Conservation (phyloP, 2,329 filamentous ascomycete genomes). For the Colletotrichum sp. region DNA sequence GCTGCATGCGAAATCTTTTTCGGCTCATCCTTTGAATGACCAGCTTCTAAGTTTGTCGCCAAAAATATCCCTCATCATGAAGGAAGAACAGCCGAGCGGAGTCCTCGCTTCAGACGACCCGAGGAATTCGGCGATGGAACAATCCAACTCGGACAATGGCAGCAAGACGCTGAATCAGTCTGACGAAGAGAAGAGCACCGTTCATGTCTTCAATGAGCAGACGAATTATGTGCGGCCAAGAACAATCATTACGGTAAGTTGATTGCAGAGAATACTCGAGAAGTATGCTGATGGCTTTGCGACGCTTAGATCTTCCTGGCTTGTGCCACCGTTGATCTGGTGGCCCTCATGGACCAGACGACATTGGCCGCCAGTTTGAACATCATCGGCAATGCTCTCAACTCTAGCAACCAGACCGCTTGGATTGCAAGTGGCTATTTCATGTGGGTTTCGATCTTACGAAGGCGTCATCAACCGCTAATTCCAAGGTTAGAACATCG, state of each 20-base stretch:
- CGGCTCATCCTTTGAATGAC: not conserved
- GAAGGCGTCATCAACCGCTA: not conserved
- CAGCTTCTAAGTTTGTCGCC: too few species aligned
- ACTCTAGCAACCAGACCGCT: conserved; percentile 53
- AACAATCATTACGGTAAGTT: conserved; percentile 55
- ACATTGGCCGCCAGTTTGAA: conserved; percentile 60
- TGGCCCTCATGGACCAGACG: conserved; percentile 64
- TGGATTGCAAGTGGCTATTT: conserved; percentile 64
- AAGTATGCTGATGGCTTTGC: not conserved
- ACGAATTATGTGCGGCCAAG: conserved; percentile 58
- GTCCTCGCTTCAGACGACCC: not conserved
- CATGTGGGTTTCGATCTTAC: conserved; percentile 42
- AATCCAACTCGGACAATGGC: conserved; percentile 9
- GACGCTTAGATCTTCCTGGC: conserved; percentile 58
- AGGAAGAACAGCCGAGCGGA: not conserved
- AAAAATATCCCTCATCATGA: not conserved
- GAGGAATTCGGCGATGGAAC: not conserved
- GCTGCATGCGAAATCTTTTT: not conserved
- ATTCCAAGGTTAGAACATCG: conserved; percentile 36
- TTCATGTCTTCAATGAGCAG: conserved; percentile 55
- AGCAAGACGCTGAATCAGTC: conserved; percentile 16
- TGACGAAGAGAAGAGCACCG: conserved; percentile 20
- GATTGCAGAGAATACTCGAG: accelerated
- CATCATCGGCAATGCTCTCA: conserved; percentile 56
- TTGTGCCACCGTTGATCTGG: conserved; percentile 58